Evolutionary conservation across 78 protist genomes (phyloP), one percentile per base, ranked within the genome.

Genomic region (Dictyostelium intermedium): DNA sequence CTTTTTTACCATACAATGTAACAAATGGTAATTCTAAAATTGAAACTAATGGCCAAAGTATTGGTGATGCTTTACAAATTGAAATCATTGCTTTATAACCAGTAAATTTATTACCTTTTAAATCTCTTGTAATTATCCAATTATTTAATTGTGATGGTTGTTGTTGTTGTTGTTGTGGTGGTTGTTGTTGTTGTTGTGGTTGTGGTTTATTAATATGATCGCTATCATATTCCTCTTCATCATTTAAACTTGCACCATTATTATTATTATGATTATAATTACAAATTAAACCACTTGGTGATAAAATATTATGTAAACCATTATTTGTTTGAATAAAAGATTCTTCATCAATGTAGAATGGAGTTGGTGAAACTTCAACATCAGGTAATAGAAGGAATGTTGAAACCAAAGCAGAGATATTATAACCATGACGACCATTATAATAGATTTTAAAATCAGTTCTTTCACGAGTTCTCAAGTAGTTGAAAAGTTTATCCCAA

Each of bases 351-450:
- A 34, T 30, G 10, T 34, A 25, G 8, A 14, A 2, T 25, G 93
- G 85, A 16, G 69, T 53, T 11, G 93, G 85, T 30, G 82, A 30
- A 3, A 87, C 79, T 35, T 87, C 93, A 11, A 79, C 79, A 13
- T 87, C 93, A 1, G 93, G 93, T 41, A 87, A 43, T 53, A 87
- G 63, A 5, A 87, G 35, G 66, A 87, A 87, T 18, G 93, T 61
- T 9, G 86, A 78, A 2, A 79, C 85, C 0, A 87, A 27, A 20
- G 53, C 93, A 20, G 93, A 30, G 0, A 87, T 61, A 32, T 41
- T 27, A 34, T 87, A 87, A 16, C 93, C 93, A 25, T 56, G 47
- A n/a, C 43, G 63, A 20, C 93, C 93, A 79, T n/a, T 61, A 32
- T 87, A 87, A 76, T 78, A 87, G 3, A 87, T 23, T 66, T 87